Evolutionary conservation across 1,284 basidiomycete genomes (phyloP).

Genomic region (Puccinia hordei): DNA sequence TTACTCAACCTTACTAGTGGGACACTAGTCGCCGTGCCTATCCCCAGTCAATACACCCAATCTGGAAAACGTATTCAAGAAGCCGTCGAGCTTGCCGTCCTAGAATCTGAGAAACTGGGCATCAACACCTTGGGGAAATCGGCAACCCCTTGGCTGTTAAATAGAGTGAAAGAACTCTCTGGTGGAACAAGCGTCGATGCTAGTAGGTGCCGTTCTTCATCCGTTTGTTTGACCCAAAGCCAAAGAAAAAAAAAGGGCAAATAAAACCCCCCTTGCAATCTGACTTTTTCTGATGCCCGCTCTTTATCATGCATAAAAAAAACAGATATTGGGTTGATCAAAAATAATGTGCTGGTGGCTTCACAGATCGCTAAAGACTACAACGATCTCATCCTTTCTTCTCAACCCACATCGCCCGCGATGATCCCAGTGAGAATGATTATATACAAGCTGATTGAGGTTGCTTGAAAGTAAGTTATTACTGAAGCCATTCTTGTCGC

Average conservation of each 20-base stretch:
- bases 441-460: neutral
- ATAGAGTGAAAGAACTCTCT: constrained; percentile 79
- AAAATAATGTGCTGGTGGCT: constrained; percentile 88
- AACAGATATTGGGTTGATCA: constrained; percentile 80
- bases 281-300: neutral
- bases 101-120: constrained; percentile 79
- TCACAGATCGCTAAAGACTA: constrained; percentile 79
- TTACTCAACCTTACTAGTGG: constrained; percentile 17
- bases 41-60: constrained; percentile 74
- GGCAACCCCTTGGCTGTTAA: constrained; percentile 91
- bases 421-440: constrained; percentile 22
- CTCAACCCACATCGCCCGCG: constrained; percentile 24
- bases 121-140: constrained; percentile 82
- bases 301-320: neutral
- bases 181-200: constrained; percentile 71
- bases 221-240: neutral
- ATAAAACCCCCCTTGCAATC: constrained; percentile 17
- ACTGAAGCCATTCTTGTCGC: neutral
- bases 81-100: constrained; percentile 80
- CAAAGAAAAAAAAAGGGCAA: neutral
- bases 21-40: constrained; percentile 80
- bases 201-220: constrained; percentile 63
- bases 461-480: neutral
- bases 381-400: constrained; percentile 63
- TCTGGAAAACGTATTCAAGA: constrained; percentile 73